Evolutionary conservation across 169 alveolate genomes (phyloP).

Genomic region (Cryptosporidium viatorum): DNA sequence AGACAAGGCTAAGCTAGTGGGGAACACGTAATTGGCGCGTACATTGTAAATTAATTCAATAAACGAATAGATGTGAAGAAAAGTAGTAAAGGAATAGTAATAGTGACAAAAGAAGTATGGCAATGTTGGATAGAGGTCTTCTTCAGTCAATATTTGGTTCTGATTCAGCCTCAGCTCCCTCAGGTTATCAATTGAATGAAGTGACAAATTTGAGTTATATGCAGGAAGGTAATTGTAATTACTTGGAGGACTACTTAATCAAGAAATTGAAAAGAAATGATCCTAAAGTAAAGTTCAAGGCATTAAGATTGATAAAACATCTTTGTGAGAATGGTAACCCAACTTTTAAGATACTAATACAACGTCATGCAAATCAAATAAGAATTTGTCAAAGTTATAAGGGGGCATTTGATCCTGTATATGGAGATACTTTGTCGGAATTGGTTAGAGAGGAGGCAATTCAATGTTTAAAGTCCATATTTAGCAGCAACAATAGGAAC

Average conservation of each 20-base stretch:
- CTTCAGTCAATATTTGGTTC: constrained; percentile 61
- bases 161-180: constrained; percentile 60
- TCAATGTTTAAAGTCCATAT: constrained; percentile 41
- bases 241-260: constrained; percentile 53
- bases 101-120: constrained; percentile 1
- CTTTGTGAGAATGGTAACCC: constrained; percentile 64
- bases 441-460: constrained; percentile 69
- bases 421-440: constrained; percentile 69
- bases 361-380: constrained; percentile 63
- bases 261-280: constrained; percentile 54
- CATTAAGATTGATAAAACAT: constrained; percentile 49
- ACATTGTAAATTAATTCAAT: background rate
- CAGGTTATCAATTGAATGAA: constrained; percentile 58
- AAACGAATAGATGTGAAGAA: background rate
- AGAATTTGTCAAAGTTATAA: constrained; percentile 39
- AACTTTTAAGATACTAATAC: constrained; percentile 22
- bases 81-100: background rate
- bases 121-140: constrained; percentile 46
- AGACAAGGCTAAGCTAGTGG: background rate
- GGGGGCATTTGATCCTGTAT: constrained; percentile 63
- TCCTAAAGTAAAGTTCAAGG: constrained; percentile 31
- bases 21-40: constrained; percentile 12
- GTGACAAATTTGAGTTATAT: constrained; percentile 39
- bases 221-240: constrained; percentile 14
- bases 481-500: constrained; percentile 15